Conservation (phyloP, 2,329 filamentous ascomycete genomes). For the Coccinonectria pachysandricola region DNA sequence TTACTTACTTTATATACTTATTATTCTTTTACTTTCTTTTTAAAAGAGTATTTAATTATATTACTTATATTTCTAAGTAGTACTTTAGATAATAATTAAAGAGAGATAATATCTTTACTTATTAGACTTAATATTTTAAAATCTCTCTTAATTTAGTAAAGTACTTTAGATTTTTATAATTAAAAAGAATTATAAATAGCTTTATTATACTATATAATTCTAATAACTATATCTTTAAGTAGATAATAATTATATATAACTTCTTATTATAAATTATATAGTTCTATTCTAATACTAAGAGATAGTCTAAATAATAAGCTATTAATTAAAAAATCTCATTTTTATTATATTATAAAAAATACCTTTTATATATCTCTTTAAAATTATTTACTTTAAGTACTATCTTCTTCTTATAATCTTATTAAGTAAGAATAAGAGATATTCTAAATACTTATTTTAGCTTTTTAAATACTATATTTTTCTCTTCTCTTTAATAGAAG, state of each 20-base stretch:
- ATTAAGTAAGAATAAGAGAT: no score
- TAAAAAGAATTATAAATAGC: constrained; percentile 5
- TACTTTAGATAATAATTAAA: neutral
- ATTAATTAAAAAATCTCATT: constrained; percentile 3
- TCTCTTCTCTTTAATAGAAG: no score
- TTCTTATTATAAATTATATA: constrained; percentile 8
- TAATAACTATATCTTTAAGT: constrained; percentile 4
- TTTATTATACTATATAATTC: constrained; percentile 2
- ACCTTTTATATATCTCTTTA: no score
- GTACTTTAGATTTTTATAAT: constrained; percentile 7
- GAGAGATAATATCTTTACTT: neutral
- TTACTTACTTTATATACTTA: neutral
- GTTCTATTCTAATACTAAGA: no score
- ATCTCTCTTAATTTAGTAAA: no score
- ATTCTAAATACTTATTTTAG: neutral
- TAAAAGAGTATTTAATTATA: neutral
- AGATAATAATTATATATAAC: constrained; percentile 5
- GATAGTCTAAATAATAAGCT: constrained; percentile 4
- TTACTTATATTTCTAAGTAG: neutral
- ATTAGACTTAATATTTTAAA: constrained; percentile 2
- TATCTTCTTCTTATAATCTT: no score
- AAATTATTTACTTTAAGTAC: no score
- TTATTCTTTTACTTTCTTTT: constrained; percentile 1
- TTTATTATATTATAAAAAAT: no score
- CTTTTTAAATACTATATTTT: no score